Percentiles rank a stretch among this genome's conserved stretches.
These are phyloP conservation scores for Calocybe gangraenosa DNA, from an alignment of 768 basidiomycete species.

Conservation along the genomic window DNA sequence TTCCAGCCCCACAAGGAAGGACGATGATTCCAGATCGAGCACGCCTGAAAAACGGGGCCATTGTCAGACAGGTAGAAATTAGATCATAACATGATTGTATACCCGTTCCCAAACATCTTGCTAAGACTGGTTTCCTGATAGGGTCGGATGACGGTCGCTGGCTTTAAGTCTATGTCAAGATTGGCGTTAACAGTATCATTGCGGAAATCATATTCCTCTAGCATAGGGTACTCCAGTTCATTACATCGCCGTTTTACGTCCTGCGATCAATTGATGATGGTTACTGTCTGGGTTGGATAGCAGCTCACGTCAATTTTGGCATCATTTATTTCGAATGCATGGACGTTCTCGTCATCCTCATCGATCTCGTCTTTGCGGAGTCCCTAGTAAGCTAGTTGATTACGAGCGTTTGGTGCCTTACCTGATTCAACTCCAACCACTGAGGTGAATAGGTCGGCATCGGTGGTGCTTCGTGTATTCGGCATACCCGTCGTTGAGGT, in stretches of 20 bases:
- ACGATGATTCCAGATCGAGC: constrained; percentile 98
- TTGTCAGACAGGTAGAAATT: constrained; percentile 4
- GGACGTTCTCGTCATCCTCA: constrained; percentile 96
- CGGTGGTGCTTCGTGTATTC: constrained; percentile 31
- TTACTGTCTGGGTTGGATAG: constrained; percentile 1
- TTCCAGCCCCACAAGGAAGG: constrained; percentile 96
- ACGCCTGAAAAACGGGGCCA: constrained; percentile 44
- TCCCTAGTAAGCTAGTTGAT: background rate
- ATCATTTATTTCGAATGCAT: constrained; percentile 95
- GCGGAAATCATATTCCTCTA: constrained; percentile 98
- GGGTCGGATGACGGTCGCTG: constrained; percentile 93
- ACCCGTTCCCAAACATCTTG: constrained; percentile 99
- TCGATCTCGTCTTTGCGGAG: constrained; percentile 86
- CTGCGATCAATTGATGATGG: constrained; percentile 32
- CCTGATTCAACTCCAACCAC: constrained; percentile 94
- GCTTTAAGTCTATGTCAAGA: constrained; percentile 97
- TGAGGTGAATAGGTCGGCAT: constrained; percentile 86
- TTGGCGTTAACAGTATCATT: constrained; percentile 96
- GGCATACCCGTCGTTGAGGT: constrained; percentile 12
- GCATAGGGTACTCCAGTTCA: constrained; percentile 95
- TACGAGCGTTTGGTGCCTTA: constrained; percentile 26
- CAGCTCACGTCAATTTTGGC: constrained; percentile 81
- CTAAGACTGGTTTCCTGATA: constrained; percentile 98
- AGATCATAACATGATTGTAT: constrained; percentile 17
- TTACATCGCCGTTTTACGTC: constrained; percentile 96